These are phyloP conservation scores for Yamadazyma songkhlaensis DNA, from an alignment of 1,139 yeast genomes.

Conservation along the genomic window DNA sequence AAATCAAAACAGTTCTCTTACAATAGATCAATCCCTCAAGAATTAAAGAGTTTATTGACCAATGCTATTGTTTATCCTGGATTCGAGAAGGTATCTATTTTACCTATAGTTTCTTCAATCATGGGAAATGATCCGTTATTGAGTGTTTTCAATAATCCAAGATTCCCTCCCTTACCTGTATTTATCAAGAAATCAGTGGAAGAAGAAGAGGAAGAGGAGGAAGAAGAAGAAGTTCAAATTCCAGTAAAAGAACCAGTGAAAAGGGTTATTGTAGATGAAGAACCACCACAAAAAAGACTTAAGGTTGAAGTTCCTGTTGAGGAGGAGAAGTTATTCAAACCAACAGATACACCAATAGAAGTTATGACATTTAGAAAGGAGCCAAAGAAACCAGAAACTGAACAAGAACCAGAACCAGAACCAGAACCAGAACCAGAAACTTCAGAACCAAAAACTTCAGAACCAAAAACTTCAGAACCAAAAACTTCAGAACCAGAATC, in stretches of 20 bases:
- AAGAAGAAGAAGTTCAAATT: slow-evolving; percentile 17
- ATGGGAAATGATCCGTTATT: slow-evolving; percentile 41
- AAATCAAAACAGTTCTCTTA: slow-evolving; percentile 23
- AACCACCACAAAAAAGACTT: slow-evolving; percentile 10
- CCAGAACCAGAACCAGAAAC: slow-evolving; percentile 3
- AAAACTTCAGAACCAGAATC: not conserved
- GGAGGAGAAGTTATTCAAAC: too few relatives aligned
- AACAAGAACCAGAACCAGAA: slow-evolving; percentile 1
- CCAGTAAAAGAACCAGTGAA: slow-evolving; percentile 4
- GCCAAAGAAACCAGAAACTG: slow-evolving; percentile 1
- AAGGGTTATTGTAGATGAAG: slow-evolving; percentile 16
- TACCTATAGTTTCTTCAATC: slow-evolving; percentile 66
- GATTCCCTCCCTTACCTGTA: slow-evolving; percentile 64
- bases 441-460: not conserved
- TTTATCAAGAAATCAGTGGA: slow-evolving; percentile 23
- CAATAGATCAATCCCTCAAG: slow-evolving; percentile 25
- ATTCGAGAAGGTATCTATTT: slow-evolving; percentile 54
- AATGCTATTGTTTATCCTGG: slow-evolving; percentile 65
- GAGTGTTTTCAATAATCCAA: slow-evolving; percentile 67
- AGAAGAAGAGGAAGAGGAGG: slow-evolving; percentile 16
- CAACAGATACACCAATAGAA: slow-evolving; percentile 2
- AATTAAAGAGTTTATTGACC: slow-evolving; percentile 42
- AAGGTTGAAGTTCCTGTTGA: slow-evolving; percentile 2
- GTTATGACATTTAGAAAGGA: not conserved
- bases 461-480: not conserved